Percentiles rank a stretch among this genome's conserved stretches.
phyloP scores from a whole-genome alignment of 2,329 filamentous ascomycete genomes.

The Cordyceps javanica region DNA sequence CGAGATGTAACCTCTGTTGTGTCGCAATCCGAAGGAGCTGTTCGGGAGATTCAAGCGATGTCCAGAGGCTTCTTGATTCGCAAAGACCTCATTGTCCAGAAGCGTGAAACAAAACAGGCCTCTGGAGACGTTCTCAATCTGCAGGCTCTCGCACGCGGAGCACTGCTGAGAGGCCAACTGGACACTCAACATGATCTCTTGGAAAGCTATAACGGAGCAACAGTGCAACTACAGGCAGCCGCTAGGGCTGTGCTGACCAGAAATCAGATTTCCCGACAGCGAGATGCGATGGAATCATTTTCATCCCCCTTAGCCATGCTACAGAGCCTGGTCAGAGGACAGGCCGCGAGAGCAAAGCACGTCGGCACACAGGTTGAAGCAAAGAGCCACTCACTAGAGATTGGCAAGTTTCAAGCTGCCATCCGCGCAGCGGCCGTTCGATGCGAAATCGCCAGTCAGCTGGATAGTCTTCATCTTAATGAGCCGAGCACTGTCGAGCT shows the following conservation, averaged over 20 bases:
- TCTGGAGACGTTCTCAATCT: constrained; percentile 49
- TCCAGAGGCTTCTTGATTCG: constrained; percentile 63
- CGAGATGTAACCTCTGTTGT: constrained; percentile 52
- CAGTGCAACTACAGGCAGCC: constrained; percentile 58
- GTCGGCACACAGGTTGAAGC: constrained; percentile 43
- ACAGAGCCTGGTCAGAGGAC: constrained; percentile 39
- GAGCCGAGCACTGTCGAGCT: constrained; percentile 43
- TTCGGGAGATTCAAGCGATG: constrained; percentile 59
- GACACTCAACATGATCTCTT: constrained; percentile 48
- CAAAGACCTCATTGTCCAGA: constrained; percentile 48
- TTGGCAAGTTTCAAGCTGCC: constrained; percentile 45
- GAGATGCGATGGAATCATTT: constrained; percentile 45
- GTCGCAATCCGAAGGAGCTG: constrained; percentile 54
- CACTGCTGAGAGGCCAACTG: constrained; percentile 53
- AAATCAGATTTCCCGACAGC: constrained; percentile 44
- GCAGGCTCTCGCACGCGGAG: constrained; percentile 63
- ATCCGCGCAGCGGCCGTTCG: constrained; percentile 51
- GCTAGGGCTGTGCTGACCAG: constrained; percentile 57
- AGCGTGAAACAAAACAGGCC: constrained; percentile 46
- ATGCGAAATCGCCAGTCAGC: constrained; percentile 40
- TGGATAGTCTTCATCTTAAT: constrained; percentile 41
- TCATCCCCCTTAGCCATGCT: constrained; percentile 43
- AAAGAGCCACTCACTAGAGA: constrained; percentile 33
- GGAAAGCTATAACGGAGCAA: constrained; percentile 41
- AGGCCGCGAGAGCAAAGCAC: constrained; percentile 39